A percentile compares a stretch with the other conserved stretches of the same genome.
Evolutionary conservation across 78 protist species (phyloP).

Genomic region (Dictyostelium discoideum): dicty_2.7 NC_007090.3:1677001-1677500

Average conservation of each 20-base stretch:
- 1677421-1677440: too few species aligned
- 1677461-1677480: too few species aligned
- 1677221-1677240: not conserved
- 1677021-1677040: not conserved
- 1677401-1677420: slow-evolving; percentile 20
- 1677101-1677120: not conserved
- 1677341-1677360: not conserved
- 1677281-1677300: not conserved
- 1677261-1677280: slow-evolving; percentile 10
- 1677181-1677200: not conserved
- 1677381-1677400: slow-evolving; percentile 23
- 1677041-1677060: not conserved
- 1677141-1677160: not conserved
- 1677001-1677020: not conserved
- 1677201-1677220: not conserved
- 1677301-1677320: not conserved
- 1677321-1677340: not conserved
- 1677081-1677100: not conserved
- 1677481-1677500: not conserved
- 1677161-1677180: slow-evolving; percentile 10
- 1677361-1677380: slow-evolving; percentile 27
- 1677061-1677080: slow-evolving; percentile 1
- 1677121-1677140: slow-evolving; percentile 10
- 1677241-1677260: not conserved
- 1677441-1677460: not conserved